phyloP scores from a whole-genome alignment of 352 stramenopile species.

The Thalassiosira ordinaria region DNA sequence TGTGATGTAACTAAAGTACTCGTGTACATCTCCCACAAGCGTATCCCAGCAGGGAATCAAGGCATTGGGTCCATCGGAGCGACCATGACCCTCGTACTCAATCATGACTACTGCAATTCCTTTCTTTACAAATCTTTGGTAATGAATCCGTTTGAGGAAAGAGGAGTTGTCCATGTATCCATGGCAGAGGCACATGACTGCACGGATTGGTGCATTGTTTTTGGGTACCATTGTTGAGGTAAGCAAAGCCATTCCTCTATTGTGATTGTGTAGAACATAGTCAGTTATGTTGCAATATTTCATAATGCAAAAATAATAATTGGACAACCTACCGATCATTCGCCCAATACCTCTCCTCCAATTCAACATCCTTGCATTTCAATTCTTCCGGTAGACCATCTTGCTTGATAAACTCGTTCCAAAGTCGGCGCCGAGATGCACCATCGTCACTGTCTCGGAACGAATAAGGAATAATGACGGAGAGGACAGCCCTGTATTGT shows the following conservation, averaged over 20 bases:
- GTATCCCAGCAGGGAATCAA: slow-evolving; percentile 60
- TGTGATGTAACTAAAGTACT: slow-evolving; percentile 56
- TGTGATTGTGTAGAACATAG: too few relatives aligned
- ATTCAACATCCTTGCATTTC: slow-evolving; percentile 46
- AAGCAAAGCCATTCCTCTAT: slow-evolving; percentile 66
- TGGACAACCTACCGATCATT: slow-evolving; percentile 48
- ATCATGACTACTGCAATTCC: slow-evolving; percentile 69
- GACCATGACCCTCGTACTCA: slow-evolving; percentile 76
- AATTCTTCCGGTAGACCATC: slow-evolving; percentile 53
- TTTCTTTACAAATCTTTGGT: slow-evolving; percentile 49
- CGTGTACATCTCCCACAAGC: slow-evolving; percentile 57
- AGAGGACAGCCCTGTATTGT: neutral
- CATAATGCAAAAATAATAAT: neutral
- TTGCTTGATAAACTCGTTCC: slow-evolving; percentile 60
- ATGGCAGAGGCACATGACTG: slow-evolving; percentile 69
- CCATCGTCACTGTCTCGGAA: slow-evolving; percentile 66
- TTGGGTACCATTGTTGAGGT: slow-evolving; percentile 64
- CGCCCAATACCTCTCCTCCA: slow-evolving; percentile 63
- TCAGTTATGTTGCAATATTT: too few relatives aligned
- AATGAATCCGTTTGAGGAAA: slow-evolving; percentile 64
- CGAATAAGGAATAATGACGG: slow-evolving; percentile 48
- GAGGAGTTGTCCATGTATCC: slow-evolving; percentile 71
- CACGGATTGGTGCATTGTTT: slow-evolving; percentile 50
- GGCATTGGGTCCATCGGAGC: slow-evolving; percentile 54
- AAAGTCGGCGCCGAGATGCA: slow-evolving; percentile 48